Conservation (phyloP, 208 protist genomes). For the Angomonas deanei region DNA sequence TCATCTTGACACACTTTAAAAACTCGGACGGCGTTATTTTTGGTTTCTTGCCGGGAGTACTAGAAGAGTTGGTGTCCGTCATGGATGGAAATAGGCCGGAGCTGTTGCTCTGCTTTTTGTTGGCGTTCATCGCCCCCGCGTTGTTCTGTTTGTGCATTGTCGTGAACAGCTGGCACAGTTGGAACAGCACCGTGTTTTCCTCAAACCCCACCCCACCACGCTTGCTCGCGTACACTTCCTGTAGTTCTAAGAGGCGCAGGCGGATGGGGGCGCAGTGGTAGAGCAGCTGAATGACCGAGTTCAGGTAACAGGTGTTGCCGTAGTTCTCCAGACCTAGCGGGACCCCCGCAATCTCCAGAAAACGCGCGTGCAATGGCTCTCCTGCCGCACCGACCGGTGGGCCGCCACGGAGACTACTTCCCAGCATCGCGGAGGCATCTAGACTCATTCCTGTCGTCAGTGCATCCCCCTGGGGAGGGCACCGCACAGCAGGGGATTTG, state of each 20-base stretch:
- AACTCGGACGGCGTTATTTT: slow-evolving; percentile 38
- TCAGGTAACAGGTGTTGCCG: slow-evolving; percentile 90
- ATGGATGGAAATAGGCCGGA: slow-evolving; percentile 5
- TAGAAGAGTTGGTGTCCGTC: background rate
- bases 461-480: slow-evolving; percentile 6
- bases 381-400: slow-evolving; percentile 2
- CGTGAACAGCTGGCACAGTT: slow-evolving; percentile 63
- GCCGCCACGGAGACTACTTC: background rate
- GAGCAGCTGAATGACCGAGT: slow-evolving; percentile 85
- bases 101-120: slow-evolving; percentile 15
- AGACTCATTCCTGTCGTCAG: slow-evolving; percentile 9
- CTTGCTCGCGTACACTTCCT: slow-evolving; percentile 50
- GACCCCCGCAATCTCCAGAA: slow-evolving; percentile 68
- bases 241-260: slow-evolving; percentile 62
- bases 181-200: slow-evolving; percentile 50
- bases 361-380: slow-evolving; percentile 43
- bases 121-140: slow-evolving; percentile 15
- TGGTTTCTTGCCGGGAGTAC: background rate
- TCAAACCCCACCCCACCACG: slow-evolving; percentile 57
- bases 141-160: slow-evolving; percentile 88
- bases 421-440: background rate
- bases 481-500: slow-evolving; percentile 19
- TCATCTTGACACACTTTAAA: slow-evolving; percentile 35
- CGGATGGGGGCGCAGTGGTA: slow-evolving; percentile 88
- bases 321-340: slow-evolving; percentile 86